A percentile compares a stretch with the other conserved stretches of the same genome.
These are phyloP conservation scores for Talaromyces stipitatus DNA, from an alignment of 495 filamentous ascomycete species.

Conservation along the genomic window DNA sequence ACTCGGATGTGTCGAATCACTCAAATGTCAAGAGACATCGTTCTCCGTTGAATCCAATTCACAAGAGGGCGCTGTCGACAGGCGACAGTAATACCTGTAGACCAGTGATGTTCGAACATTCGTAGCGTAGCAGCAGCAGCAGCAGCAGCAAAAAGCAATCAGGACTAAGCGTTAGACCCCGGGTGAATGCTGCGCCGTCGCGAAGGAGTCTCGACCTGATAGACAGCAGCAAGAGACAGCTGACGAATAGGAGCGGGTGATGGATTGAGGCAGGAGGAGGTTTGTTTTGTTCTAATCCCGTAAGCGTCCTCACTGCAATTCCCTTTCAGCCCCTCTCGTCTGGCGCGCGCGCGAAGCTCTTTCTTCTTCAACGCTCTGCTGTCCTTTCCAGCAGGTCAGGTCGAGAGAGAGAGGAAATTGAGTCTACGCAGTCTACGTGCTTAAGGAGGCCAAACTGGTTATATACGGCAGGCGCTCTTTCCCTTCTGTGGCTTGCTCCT, in stretches of 20 bases:
- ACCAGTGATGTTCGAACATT: too few species aligned
- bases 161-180: neutral
- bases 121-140: too few species aligned
- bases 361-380: too few species aligned
- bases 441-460: neutral
- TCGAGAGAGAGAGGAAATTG: neutral
- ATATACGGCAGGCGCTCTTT: constrained; percentile 1
- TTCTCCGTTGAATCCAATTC: too few species aligned
- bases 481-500: neutral
- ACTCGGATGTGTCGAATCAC: too few species aligned
- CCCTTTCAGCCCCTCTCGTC: neutral
- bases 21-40: too few species aligned
- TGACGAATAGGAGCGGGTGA: neutral
- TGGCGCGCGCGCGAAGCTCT: too few species aligned
- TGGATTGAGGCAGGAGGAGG: neutral
- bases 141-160: too few species aligned
- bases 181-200: neutral
- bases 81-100: too few species aligned
- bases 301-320: neutral
- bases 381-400: too few species aligned
- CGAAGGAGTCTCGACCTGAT: neutral
- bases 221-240: neutral
- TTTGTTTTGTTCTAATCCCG: neutral
- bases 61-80: too few species aligned
- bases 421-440: neutral